These are phyloP conservation scores for Luvunga scandens DNA, from an alignment of 345 rosid genomes.

Conservation along the genomic window DNA sequence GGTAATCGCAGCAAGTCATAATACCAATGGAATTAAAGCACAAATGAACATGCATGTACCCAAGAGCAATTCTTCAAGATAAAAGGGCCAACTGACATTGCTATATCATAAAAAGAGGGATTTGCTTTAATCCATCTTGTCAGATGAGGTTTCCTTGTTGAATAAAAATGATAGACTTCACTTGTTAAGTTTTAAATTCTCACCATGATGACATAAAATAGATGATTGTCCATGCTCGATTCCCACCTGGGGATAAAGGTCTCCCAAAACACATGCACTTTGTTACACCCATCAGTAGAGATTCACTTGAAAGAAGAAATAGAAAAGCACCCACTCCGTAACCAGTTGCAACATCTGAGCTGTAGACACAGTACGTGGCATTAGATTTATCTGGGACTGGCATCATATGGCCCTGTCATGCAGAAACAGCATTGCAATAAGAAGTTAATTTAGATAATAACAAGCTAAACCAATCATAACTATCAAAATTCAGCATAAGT, in stretches of 20 bases:
- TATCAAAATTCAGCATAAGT: background rate
- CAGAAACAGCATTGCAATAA: constrained; percentile 6
- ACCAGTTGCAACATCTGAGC: constrained; percentile 93
- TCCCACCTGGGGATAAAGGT: constrained; percentile 72
- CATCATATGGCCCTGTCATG: constrained; percentile 53
- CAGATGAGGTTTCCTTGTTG: background rate
- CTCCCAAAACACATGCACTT: constrained; percentile 96
- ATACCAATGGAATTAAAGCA: background rate
- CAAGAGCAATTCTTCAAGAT: background rate
- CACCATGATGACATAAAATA: constrained; percentile 86
- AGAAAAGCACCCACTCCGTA: constrained; percentile 93
- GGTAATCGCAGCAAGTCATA: background rate
- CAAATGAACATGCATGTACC: too few relatives aligned
- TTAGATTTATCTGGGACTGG: constrained; percentile 40
- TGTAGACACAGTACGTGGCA: constrained; percentile 69
- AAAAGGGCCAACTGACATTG: background rate
- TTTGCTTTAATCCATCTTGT: background rate
- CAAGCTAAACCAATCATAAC: background rate
- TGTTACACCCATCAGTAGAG: constrained; percentile 86
- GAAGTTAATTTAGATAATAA: background rate
- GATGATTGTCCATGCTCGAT: constrained; percentile 95
- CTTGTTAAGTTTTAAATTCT: constrained; percentile 19
- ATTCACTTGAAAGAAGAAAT: constrained; percentile 86
- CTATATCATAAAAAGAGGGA: background rate
- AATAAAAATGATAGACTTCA: background rate